These are phyloP conservation scores for Eimeria zaria DNA, from an alignment of 169 alveolate species.

Conservation along the genomic window DNA sequence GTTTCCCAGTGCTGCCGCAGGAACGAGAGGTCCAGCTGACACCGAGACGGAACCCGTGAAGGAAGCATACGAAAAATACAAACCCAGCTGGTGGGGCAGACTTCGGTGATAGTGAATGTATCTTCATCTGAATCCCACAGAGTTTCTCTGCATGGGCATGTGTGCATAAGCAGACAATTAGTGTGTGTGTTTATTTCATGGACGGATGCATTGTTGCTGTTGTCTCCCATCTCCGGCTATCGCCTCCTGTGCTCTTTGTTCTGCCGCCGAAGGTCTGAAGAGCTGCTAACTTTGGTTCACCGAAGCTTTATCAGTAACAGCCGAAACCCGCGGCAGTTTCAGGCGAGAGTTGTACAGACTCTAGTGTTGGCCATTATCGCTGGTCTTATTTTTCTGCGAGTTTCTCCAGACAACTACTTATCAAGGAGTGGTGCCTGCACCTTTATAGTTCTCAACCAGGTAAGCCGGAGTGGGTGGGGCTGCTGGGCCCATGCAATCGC, in stretches of 20 bases:
- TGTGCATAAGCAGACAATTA: not conserved
- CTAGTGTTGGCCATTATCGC: conserved; percentile 74
- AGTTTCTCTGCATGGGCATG: not conserved
- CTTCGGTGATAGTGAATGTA: not conserved
- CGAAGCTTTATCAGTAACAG: conserved; percentile 80
- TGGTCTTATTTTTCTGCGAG: conserved; percentile 78
- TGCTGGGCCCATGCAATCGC: not conserved
- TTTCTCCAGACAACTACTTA: conserved; percentile 49
- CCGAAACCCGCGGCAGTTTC: conserved; percentile 80
- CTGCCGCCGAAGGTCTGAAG: conserved; percentile 35
- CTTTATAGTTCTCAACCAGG: conserved; percentile 83
- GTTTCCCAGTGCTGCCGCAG: conserved; percentile 11
- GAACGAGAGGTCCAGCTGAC: conserved; percentile 1
- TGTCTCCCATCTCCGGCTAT: not conserved
- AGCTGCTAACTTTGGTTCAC: conserved; percentile 45
- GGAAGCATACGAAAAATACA: conserved; percentile 38
- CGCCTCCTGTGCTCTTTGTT: conserved; percentile 9
- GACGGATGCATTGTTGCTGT: not conserved
- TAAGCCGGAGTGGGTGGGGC: not conserved
- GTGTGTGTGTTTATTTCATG: not conserved
- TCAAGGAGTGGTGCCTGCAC: conserved; percentile 84
- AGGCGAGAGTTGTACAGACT: conserved; percentile 83
- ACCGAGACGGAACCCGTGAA: conserved; percentile 6
- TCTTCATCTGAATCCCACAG: not conserved
- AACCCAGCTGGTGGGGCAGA: conserved; percentile 60